Conservation (phyloP, 371 early-diverging fungal genomes). For the Mycotypha africana region DNA sequence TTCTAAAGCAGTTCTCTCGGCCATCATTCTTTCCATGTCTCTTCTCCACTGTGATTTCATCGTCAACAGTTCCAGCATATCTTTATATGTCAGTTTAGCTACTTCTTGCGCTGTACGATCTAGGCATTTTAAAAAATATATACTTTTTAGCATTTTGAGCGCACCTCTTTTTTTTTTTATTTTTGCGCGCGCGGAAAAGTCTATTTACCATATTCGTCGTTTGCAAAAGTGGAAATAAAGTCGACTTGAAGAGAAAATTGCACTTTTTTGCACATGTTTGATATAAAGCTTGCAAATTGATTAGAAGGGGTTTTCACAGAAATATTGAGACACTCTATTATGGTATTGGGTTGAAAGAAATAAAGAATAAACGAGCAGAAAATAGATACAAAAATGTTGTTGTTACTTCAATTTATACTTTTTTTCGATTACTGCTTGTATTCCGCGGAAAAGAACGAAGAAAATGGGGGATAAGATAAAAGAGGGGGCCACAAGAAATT, state of each 20-base stretch:
- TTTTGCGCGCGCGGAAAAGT: too few relatives aligned
- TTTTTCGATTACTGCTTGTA: too few relatives aligned
- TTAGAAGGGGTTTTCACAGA: too few relatives aligned
- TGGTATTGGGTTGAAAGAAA: too few relatives aligned
- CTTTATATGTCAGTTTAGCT: constrained; percentile 40
- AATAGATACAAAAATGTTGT: too few relatives aligned
- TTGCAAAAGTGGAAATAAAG: constrained; percentile 35
- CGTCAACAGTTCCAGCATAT: constrained; percentile 42
- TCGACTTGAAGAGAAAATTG: constrained; percentile 38
- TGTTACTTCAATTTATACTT: too few relatives aligned
- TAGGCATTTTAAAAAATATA: constrained; percentile 1
- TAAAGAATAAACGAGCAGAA: too few relatives aligned
- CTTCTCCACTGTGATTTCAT: constrained; percentile 42
- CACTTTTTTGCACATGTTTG: constrained; percentile 31
- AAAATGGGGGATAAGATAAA: too few relatives aligned
- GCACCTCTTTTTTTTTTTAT: background rate
- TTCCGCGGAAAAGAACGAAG: too few relatives aligned
- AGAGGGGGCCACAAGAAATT: too few relatives aligned
- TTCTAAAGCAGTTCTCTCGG: constrained; percentile 19
- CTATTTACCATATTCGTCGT: constrained; percentile 47
- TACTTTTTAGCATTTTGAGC: background rate
- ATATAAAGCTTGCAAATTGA: too few relatives aligned
- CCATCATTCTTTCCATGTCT: constrained; percentile 38
- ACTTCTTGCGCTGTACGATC: constrained; percentile 48
- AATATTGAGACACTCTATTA: too few relatives aligned